These are phyloP conservation scores for Salix koriyanagi DNA, from an alignment of 345 rosid genomes.

Conservation along the genomic window DNA sequence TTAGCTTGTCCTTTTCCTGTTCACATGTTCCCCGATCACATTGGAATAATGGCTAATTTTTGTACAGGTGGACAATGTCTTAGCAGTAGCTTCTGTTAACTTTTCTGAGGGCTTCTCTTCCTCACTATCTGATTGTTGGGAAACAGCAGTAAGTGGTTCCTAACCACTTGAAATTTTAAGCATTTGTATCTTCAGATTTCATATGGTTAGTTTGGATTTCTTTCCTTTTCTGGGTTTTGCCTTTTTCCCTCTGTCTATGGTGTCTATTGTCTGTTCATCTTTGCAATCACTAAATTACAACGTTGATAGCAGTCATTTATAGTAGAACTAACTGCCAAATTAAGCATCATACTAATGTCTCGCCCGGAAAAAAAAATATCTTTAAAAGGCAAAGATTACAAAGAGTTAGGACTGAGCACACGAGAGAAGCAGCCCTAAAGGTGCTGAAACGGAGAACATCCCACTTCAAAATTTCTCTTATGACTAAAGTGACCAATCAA, in stretches of 20 bases:
- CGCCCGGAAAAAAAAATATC: too few species aligned
- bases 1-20: not conserved
- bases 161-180: not conserved
- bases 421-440: not conserved
- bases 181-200: not conserved
- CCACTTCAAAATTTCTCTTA: not conserved
- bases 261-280: not conserved
- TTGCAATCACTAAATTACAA: not conserved
- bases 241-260: not conserved
- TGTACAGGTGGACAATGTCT: conserved; percentile 53
- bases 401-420: not conserved
- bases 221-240: not conserved
- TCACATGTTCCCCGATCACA: not conserved
- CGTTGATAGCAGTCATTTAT: not conserved
- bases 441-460: not conserved
- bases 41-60: conserved; percentile 8
- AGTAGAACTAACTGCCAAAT: not conserved
- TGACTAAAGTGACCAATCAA: not conserved
- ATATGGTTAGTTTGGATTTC: not conserved
- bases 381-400: not conserved
- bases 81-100: conserved; percentile 65
- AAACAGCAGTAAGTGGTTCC: conserved; percentile 43
- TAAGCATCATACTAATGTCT: not conserved
- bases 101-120: conserved; percentile 61
- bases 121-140: conserved; percentile 65